A percentile compares a stretch with the other conserved stretches of the same genome.
These are phyloP conservation scores for Teunomyces tritomae DNA, from an alignment of 805 yeast species.

Conservation along the genomic window DNA sequence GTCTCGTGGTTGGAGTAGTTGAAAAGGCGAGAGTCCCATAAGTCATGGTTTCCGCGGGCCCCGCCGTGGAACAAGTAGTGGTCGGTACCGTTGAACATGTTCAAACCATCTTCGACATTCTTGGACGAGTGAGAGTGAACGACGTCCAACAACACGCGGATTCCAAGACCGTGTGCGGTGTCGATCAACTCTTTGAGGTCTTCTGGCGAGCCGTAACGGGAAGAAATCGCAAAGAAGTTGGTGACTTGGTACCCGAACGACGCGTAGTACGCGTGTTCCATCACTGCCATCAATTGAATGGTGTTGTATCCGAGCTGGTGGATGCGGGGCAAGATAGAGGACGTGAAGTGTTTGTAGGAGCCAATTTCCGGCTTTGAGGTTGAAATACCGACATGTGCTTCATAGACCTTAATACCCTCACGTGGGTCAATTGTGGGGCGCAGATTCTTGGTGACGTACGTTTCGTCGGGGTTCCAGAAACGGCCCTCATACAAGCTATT, in stretches of 20 bases:
- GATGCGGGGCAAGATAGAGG: constrained; percentile 78
- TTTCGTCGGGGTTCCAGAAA: constrained; percentile 79
- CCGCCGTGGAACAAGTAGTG: constrained; percentile 94
- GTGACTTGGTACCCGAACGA: constrained; percentile 98
- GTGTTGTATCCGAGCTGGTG: constrained; percentile 86
- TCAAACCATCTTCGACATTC: constrained; percentile 90
- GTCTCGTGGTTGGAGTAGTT: constrained; percentile 92
- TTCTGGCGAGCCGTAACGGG: constrained; percentile 94
- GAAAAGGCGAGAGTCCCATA: constrained; percentile 96
- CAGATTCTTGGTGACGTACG: constrained; percentile 58
- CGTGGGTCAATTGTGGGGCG: constrained; percentile 52
- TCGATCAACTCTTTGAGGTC: constrained; percentile 88
- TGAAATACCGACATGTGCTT: constrained; percentile 94
- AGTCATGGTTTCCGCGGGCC: constrained; percentile 80
- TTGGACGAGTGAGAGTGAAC: constrained; percentile 97
- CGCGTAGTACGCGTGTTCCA: constrained; percentile 99
- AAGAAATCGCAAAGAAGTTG: constrained; percentile 83
- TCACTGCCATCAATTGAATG: constrained; percentile 93
- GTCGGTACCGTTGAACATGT: constrained; percentile 92
- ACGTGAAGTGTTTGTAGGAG: constrained; percentile 79
- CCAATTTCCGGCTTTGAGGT: constrained; percentile 86
- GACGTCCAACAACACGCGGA: constrained; percentile 82
- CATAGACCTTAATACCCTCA: constrained; percentile 73
- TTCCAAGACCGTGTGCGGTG: constrained; percentile 85
- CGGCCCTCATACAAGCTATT: constrained; percentile 71